phyloP scores from a whole-genome alignment of 495 filamentous ascomycete species.

The Tuber umbilicatum region DNA sequence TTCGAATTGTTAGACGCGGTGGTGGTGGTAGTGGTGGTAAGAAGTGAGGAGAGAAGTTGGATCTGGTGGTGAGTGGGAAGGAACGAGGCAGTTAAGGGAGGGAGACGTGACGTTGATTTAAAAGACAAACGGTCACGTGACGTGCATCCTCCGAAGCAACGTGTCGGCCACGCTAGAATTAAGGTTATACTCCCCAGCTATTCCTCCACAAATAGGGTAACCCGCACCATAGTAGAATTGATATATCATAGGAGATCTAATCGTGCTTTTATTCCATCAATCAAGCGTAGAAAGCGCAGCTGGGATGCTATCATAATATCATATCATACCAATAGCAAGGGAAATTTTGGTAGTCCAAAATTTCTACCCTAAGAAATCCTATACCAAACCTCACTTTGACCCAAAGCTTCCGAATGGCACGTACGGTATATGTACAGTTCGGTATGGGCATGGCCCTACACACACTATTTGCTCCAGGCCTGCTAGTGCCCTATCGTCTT shows the following conservation, averaged over 20 bases:
- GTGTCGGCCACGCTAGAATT: not conserved
- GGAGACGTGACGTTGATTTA: conserved; percentile 1
- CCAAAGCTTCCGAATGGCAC: not conserved
- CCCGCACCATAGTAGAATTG: not conserved
- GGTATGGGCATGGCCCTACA: not conserved
- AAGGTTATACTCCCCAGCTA: not conserved
- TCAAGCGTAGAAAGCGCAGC: not conserved
- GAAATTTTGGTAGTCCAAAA: not conserved
- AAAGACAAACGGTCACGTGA: not conserved
- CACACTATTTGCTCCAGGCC: not conserved
- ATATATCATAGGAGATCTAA: not conserved
- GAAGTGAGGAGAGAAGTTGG: not conserved
- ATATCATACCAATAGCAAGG: not conserved
- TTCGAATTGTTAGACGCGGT: not conserved
- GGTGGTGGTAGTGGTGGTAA: not conserved
- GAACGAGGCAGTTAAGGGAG: not conserved
- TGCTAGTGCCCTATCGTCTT: not conserved
- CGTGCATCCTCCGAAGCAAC: not conserved
- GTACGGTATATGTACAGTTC: too few relatives aligned
- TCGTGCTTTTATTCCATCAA: not conserved
- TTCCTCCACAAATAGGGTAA: not conserved
- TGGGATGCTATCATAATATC: not conserved
- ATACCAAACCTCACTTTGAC: not conserved
- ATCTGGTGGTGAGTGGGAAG: not conserved
- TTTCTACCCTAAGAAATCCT: not conserved